Evolutionary conservation across 1,284 basidiomycete species (phyloP).

Genomic region (Rhodofomes roseus): DNA sequence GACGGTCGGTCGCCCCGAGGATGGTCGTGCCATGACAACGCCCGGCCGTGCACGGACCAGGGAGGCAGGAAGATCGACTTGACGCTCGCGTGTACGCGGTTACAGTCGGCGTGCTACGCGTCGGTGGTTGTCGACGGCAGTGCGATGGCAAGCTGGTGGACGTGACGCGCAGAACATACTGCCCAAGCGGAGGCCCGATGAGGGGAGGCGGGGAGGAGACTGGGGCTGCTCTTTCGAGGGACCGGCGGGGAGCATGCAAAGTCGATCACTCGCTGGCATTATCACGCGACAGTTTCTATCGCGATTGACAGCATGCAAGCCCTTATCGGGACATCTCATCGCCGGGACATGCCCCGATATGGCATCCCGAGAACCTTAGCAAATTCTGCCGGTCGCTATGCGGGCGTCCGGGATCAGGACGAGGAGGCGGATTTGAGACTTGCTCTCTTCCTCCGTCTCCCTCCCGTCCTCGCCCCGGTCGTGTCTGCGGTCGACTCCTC

Average conservation of each 20-base stretch:
- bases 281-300: background rate
- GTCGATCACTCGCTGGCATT: background rate
- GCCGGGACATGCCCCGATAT: background rate
- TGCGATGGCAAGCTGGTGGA: background rate
- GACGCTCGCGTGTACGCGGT: background rate
- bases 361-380: background rate
- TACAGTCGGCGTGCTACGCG: no score
- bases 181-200: no score
- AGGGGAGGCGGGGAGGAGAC: no score
- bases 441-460: conserved; percentile 5
- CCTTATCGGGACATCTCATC: background rate
- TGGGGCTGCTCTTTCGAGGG: no score
- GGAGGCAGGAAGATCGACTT: background rate
- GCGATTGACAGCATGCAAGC: background rate
- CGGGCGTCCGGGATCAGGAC: background rate
- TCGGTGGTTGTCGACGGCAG: background rate
- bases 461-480: background rate
- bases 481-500: conserved; percentile 12
- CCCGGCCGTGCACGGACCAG: background rate
- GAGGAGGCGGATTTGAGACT: background rate
- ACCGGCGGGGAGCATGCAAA: background rate
- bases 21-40: background rate
- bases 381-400: background rate
- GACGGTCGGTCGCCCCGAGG: background rate
- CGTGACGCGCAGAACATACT: background rate